Evolutionary conservation across 306 rosid species (phyloP), one percentile per base, ranked within the genome.

Genomic region (Dryas alaskensis): DNA sequence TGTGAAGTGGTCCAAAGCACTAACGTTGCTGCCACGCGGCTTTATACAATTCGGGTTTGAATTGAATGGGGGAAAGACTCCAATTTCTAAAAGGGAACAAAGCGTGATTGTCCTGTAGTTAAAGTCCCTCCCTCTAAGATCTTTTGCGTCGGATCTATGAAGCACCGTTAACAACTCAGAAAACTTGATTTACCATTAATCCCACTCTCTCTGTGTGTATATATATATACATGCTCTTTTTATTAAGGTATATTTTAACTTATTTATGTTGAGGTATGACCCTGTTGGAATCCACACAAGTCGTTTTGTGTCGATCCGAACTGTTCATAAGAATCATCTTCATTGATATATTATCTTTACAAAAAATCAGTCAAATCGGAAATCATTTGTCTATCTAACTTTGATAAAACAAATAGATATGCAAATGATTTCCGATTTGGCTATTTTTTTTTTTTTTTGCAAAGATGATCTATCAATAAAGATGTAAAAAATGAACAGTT

Each of bases 81-180:
- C 22, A 70, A 68, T 60, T 73, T 74, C 79, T 60, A 69, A 65
- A 69, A 51, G 58, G 73, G 67, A 82, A 75, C 75, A 81, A 60
- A 72, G 74, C 75, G 81, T 72, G 71, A 67, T 60, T 65, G 74
- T 69, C 74, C 61, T 78, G 70, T 73, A 73, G 74, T 50, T 69
- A 76, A 83, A 57, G 73, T 73, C 80, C 25, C 72, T 67, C 63
- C 19, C 72, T 31, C 76, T 62, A 66, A 75, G 78, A 82, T 88
- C 65, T 77, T 67, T 48, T 86, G 80, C 81, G 43, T 76, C 81
- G 81, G 81, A 81, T 84, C 86, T 75, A 79, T 31, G 70, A 71
- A 66, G 68, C 80, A 83, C 81, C 83, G 85, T 85, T 25, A 22
- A 81, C 79, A 79, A 54, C 73, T 72, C 69, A 78, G 77, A 81